A percentile compares a stretch with the other conserved stretches of the same genome.
Conservation (phyloP, 176 grass and related monocot genomes). For the Bromus sterilis region DNA sequence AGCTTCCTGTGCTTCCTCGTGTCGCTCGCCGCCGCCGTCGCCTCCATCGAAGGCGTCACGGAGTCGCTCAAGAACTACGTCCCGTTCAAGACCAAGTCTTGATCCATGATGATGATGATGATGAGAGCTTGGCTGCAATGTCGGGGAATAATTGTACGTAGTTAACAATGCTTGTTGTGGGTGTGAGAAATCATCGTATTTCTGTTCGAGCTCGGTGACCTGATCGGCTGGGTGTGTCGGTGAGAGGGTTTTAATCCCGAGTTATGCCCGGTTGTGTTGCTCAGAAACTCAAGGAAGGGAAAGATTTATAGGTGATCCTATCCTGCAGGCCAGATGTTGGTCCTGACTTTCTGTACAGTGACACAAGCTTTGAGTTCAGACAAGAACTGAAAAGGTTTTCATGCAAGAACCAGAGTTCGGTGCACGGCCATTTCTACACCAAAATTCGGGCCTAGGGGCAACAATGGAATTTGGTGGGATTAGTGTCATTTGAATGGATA, state of each 20-base stretch:
- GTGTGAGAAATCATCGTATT: neutral
- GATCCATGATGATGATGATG: neutral
- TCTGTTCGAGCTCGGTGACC: neutral
- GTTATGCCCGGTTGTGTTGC: neutral
- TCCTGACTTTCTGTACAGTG: conserved; percentile 4
- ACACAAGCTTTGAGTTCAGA: neutral
- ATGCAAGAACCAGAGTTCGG: too few relatives aligned
- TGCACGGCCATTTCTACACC: too few relatives aligned
- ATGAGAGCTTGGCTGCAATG: neutral
- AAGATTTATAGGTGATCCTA: neutral
- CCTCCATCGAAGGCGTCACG: conserved; percentile 59
- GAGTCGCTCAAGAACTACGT: conserved; percentile 48
- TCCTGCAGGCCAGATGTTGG: neutral
- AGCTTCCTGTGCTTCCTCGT: conserved; percentile 84
- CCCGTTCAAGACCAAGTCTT: conserved; percentile 70
- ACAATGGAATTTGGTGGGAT: too few relatives aligned
- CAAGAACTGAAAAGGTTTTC: neutral
- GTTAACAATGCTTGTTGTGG: neutral
- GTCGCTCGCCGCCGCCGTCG: conserved; percentile 52
- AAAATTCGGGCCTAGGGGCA: too few relatives aligned
- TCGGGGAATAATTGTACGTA: neutral
- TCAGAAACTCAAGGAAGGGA: neutral
- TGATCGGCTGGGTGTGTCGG: neutral
- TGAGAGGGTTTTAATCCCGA: neutral
- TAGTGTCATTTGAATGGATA: too few relatives aligned